These are phyloP conservation scores for Penicillium ochrochloron DNA, from an alignment of 495 filamentous ascomycete species.

Conservation along the genomic window DNA sequence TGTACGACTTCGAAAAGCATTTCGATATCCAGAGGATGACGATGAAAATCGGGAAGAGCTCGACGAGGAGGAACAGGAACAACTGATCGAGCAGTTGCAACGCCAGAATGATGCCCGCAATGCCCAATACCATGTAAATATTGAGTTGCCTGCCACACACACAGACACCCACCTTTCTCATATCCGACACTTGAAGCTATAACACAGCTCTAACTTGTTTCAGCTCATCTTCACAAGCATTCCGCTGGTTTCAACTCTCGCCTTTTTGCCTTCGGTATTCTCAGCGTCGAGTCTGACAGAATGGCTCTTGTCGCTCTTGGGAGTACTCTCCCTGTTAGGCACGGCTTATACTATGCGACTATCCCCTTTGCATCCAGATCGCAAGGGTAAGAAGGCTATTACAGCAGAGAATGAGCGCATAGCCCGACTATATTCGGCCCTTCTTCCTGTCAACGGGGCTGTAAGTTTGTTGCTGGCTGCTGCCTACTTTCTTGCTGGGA, in stretches of 20 bases:
- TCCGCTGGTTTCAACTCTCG: slow-evolving; percentile 52
- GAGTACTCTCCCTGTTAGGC: slow-evolving; percentile 60
- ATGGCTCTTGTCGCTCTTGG: slow-evolving; percentile 55
- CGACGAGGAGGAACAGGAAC: slow-evolving; percentile 79
- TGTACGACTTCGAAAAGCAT: slow-evolving; percentile 62
- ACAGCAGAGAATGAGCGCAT: slow-evolving; percentile 21
- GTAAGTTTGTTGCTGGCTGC: slow-evolving; percentile 35
- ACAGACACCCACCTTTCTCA: background rate
- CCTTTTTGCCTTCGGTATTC: slow-evolving; percentile 59
- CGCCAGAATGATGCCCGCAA: slow-evolving; percentile 62
- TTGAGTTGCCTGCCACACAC: background rate
- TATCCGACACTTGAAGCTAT: background rate
- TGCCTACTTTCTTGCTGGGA: slow-evolving; percentile 24
- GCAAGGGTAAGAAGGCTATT: slow-evolving; percentile 39
- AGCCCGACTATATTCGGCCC: slow-evolving; percentile 17
- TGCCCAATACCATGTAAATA: slow-evolving; percentile 58
- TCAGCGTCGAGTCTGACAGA: slow-evolving; percentile 25
- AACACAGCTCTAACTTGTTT: background rate
- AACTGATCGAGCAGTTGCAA: slow-evolving; percentile 62
- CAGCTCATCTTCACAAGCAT: slow-evolving; percentile 62
- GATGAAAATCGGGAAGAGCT: slow-evolving; percentile 56
- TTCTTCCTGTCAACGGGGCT: slow-evolving; percentile 33
- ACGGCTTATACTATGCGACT: slow-evolving; percentile 58
- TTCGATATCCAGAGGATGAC: slow-evolving; percentile 63
- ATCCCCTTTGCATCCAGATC: slow-evolving; percentile 38